Evolutionary conservation across 2,329 filamentous ascomycete species (phyloP), one percentile per base, ranked within the genome.

Genomic region (Penicillium sp.): DNA sequence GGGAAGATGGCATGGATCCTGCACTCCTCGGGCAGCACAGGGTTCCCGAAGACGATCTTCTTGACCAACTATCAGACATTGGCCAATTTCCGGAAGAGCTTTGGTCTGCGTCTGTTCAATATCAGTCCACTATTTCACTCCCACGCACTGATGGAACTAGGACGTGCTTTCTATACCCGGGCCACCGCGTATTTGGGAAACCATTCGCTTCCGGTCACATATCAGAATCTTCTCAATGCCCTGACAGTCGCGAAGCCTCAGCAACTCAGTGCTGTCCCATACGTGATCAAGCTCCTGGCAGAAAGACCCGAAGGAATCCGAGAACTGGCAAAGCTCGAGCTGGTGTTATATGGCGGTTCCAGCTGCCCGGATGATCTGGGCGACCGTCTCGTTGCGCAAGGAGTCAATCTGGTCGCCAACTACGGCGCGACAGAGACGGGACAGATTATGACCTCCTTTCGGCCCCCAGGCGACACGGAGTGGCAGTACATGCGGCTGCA

Each of bases 31-130:
- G 79, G 80, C 3, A 79, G 74, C 0, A 82, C 80, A 0, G 79
- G 80, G 0, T 64, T 83, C 0, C 80, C 80, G 0, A 83, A 83
- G 47, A 78, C 80, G 0, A 81, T 83, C 23, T 78, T 71, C 43
- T 72, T 79, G 21, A 76, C 72, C 0, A 76, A 83, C 43, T 57
- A 61, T 4, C 68, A 72, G 18, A 71, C 68, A 4, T 59, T 80
- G 4, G 65, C 67, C 4, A 77, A 75, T 40, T 75, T 70, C 5
- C 44, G 47, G 0, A 68, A 67, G 21, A 70, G 66, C 18, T 70
- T 72, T 39, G 64, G 59, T 1, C 57, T 76, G 57, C 68, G 68
- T 11, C 67, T 70, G 0, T 74, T 81, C 39, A 67, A 76, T 18
- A 75, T 77, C 3, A 64, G 79, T 0, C 78, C 80, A 0, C 60